A percentile compares a stretch with the other conserved stretches of the same genome.
Evolutionary conservation across 2,329 filamentous ascomycete genomes (phyloP).

Genomic region (Elsinoe arachidis): DNA sequence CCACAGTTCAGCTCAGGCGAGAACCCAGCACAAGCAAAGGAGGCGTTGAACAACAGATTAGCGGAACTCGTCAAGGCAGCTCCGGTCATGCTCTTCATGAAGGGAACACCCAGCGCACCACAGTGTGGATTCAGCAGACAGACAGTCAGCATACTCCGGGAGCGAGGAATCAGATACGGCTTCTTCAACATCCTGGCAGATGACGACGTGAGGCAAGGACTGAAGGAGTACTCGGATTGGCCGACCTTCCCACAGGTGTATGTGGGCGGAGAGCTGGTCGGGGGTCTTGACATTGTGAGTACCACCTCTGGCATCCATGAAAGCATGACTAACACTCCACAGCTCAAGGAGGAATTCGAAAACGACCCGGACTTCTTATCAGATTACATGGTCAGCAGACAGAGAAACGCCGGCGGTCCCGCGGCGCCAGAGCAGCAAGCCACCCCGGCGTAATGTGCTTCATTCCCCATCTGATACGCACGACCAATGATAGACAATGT

Average conservation of each 20-base stretch:
- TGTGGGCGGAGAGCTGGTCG: constrained; percentile 81
- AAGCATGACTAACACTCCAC: constrained; percentile 21
- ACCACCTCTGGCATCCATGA: not conserved
- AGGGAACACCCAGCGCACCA: constrained; percentile 79
- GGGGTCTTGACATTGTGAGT: constrained; percentile 90
- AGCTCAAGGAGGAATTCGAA: constrained; percentile 91
- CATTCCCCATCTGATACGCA: not conserved
- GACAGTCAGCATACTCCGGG: constrained; percentile 74
- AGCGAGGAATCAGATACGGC: constrained; percentile 87
- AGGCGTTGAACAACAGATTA: constrained; percentile 75
- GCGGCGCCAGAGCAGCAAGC: constrained; percentile 19
- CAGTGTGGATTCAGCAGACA: constrained; percentile 92
- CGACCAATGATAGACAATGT: constrained; percentile 2
- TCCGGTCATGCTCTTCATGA: constrained; percentile 98
- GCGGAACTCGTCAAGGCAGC: constrained; percentile 85
- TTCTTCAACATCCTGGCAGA: constrained; percentile 99
- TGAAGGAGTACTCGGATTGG: constrained; percentile 98
- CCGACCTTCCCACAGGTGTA: constrained; percentile 95
- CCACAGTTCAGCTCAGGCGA: constrained; percentile 37
- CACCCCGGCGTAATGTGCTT: constrained; percentile 15
- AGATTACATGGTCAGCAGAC: constrained; percentile 49
- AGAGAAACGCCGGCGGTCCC: constrained; percentile 21
- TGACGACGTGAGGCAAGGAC: constrained; percentile 88
- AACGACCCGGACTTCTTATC: constrained; percentile 76
- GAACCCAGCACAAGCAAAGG: constrained; percentile 48